phyloP scores from a whole-genome alignment of 371 early-diverging fungal species.

The Mortierella sp. region DNA sequence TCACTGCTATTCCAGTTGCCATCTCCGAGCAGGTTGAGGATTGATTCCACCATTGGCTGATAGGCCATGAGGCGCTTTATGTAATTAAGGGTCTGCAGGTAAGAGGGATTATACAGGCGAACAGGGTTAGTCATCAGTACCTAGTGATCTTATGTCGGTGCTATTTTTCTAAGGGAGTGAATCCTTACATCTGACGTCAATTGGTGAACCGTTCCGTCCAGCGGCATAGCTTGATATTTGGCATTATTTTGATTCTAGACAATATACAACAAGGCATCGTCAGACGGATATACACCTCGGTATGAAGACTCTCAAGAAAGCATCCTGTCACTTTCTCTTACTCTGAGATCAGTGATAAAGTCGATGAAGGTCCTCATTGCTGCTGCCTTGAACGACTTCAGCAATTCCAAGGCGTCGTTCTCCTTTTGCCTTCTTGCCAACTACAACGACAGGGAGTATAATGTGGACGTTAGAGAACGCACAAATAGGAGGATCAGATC shows the following conservation, averaged over 20 bases:
- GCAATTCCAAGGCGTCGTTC: slow-evolving; percentile 63
- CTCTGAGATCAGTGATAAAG: slow-evolving; percentile 79
- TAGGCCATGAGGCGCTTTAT: slow-evolving; percentile 69
- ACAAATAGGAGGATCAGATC: too few species aligned
- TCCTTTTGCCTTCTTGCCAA: slow-evolving; percentile 52
- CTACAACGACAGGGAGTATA: slow-evolving; percentile 2
- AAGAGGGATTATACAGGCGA: too few species aligned
- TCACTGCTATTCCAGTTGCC: slow-evolving; percentile 72
- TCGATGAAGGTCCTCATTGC: slow-evolving; percentile 75
- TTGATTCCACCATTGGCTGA: slow-evolving; percentile 68
- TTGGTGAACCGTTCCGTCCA: slow-evolving; percentile 90
- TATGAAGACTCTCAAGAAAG: slow-evolving; percentile 5
- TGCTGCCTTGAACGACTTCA: slow-evolving; percentile 65
- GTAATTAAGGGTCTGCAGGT: slow-evolving; percentile 75
- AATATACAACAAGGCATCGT: neutral
- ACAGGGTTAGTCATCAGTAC: too few species aligned
- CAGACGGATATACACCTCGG: neutral
- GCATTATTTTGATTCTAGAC: slow-evolving; percentile 43
- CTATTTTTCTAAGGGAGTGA: neutral
- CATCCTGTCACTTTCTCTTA: slow-evolving; percentile 24
- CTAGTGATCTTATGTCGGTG: too few species aligned
- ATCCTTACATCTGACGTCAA: slow-evolving; percentile 80
- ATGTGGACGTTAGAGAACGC: neutral
- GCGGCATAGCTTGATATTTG: slow-evolving; percentile 66
- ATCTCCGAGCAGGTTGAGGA: slow-evolving; percentile 66